Conservation (phyloP, 345 rosid species). For the Lumnitzera littorea region DNA sequence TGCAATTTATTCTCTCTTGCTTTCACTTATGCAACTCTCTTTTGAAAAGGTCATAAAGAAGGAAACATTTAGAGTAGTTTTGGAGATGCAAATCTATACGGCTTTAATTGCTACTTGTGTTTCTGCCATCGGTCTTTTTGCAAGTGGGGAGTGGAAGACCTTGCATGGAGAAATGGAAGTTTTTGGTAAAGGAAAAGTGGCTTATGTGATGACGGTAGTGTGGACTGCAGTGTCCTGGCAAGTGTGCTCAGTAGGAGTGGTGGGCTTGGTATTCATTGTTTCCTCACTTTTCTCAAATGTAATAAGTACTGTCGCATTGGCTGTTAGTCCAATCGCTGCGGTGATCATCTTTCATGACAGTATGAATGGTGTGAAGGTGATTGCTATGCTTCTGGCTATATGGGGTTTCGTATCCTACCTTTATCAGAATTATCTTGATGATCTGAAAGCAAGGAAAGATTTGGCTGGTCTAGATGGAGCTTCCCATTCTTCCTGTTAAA, state of each 20-base stretch:
- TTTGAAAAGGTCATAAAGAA: slow-evolving; percentile 55
- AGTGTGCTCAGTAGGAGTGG: slow-evolving; percentile 58
- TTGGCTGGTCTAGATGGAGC: slow-evolving; percentile 7
- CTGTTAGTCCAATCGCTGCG: slow-evolving; percentile 48
- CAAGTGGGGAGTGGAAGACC: slow-evolving; percentile 65
- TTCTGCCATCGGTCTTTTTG: slow-evolving; percentile 39
- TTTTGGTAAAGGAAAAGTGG: slow-evolving; percentile 31
- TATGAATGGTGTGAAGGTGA: slow-evolving; percentile 56
- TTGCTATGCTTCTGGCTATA: slow-evolving; percentile 55
- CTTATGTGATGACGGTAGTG: slow-evolving; percentile 49
- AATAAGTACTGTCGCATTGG: slow-evolving; percentile 54
- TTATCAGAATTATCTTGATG: slow-evolving; percentile 59
- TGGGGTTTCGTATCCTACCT: slow-evolving; percentile 53
- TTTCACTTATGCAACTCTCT: slow-evolving; percentile 70
- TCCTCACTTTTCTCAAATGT: slow-evolving; percentile 77
- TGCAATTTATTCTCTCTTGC: slow-evolving; percentile 67
- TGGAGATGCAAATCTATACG: slow-evolving; percentile 61
- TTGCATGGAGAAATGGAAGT: slow-evolving; percentile 43
- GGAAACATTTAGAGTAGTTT: slow-evolving; percentile 44
- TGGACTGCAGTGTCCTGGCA: slow-evolving; percentile 64
- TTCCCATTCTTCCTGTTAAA: slow-evolving; percentile 4
- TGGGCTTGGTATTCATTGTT: slow-evolving; percentile 58
- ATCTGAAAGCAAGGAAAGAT: slow-evolving; percentile 30
- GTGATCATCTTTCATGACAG: slow-evolving; percentile 50
- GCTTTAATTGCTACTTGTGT: slow-evolving; percentile 38